Percentiles rank a stretch among this genome's conserved stretches.
phyloP scores from a whole-genome alignment of 2,329 filamentous ascomycete species.

The Lizonia empirigonia region DNA sequence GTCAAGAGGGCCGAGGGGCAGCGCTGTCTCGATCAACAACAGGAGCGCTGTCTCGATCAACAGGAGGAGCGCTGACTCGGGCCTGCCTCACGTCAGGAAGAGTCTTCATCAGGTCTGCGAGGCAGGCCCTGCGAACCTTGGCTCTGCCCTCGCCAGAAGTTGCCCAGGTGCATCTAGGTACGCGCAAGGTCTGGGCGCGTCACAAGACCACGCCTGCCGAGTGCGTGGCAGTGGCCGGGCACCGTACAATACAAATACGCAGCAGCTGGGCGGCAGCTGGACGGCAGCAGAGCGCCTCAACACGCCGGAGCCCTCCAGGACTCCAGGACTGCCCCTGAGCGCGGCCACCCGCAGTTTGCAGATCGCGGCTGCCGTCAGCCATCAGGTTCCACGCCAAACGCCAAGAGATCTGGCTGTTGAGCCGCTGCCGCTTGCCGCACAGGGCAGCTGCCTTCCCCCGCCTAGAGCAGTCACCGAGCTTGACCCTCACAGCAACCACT shows the following conservation, averaged over 20 bases:
- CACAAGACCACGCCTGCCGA: no score
- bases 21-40: background rate
- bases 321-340: no score
- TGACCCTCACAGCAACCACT: constrained; percentile 5
- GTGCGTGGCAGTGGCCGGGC: no score
- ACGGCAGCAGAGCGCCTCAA: no score
- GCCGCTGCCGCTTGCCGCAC: constrained; percentile 12
- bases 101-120: background rate
- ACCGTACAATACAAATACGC: no score
- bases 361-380: background rate
- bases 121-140: background rate
- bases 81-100: background rate
- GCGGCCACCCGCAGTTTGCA: no score
- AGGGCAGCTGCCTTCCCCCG: constrained; percentile 10
- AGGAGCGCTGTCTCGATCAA: no score
- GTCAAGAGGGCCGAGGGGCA: background rate
- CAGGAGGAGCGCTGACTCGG: background rate
- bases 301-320: no score
- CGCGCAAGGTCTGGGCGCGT: no score
- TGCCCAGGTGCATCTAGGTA: no score
- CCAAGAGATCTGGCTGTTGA: constrained; percentile 8
- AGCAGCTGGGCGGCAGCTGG: no score
- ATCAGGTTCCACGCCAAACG: background rate
- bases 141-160: background rate
- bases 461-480: constrained; percentile 14